Percentiles rank a stretch among this genome's conserved stretches.
phyloP scores from a whole-genome alignment of 495 filamentous ascomycete species.

The Xylaria venustula region DNA sequence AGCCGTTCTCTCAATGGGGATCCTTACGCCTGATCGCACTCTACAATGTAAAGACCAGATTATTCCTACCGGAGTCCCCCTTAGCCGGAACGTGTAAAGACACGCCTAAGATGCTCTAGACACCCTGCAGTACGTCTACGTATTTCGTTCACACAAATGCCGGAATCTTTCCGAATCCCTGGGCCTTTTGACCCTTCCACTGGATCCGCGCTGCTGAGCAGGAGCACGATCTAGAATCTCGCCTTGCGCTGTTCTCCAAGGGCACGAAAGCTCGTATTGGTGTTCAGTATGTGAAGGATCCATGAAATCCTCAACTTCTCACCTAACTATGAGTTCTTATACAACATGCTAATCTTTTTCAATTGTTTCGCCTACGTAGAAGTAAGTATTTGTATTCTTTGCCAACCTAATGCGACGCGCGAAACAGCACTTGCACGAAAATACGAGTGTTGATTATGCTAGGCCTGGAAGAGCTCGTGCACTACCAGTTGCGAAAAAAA shows the following conservation, averaged over 20 bases:
- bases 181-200: neutral
- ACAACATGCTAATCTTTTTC: no score
- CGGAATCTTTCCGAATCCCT: neutral
- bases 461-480: no score
- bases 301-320: no score
- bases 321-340: no score
- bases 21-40: neutral
- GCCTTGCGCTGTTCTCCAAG: neutral
- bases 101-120: neutral
- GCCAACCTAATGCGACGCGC: no score
- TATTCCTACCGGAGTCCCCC: neutral
- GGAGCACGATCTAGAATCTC: neutral
- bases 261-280: neutral
- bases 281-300: conserved; percentile 2
- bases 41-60: neutral
- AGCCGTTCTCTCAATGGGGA: neutral
- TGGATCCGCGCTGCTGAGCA: neutral
- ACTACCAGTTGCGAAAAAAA: no score
- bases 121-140: neutral
- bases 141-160: neutral
- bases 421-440: no score
- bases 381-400: no score
- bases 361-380: no score
- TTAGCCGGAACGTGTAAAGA: no score
- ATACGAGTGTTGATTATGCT: no score